Conservation (phyloP, 2,329 filamentous ascomycete genomes). For the Microdochium paspali region DNA sequence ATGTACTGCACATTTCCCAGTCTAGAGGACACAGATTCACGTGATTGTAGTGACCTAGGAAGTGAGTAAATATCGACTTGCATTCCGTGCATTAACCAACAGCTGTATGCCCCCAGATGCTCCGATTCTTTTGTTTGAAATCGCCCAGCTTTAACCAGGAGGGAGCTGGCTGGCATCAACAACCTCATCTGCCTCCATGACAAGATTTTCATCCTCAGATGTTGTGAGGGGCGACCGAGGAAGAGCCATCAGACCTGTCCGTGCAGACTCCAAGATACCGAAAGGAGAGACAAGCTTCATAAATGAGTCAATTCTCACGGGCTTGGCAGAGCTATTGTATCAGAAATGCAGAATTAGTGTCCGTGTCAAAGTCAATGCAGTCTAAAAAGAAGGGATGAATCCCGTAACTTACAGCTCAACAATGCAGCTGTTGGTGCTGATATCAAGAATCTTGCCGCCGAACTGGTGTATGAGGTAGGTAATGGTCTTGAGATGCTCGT, state of each 20-base stretch:
- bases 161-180: conserved; percentile 92
- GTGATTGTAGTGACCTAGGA: too few species aligned
- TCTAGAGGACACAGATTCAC: too few species aligned
- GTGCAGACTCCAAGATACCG: conserved; percentile 90
- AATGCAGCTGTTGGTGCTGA: conserved; percentile 97
- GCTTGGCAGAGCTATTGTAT: conserved; percentile 78
- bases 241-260: conserved; percentile 93
- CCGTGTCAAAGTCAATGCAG: neutral
- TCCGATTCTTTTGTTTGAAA: neutral
- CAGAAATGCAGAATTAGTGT: neutral
- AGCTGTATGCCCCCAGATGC: neutral
- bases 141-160: conserved; percentile 59
- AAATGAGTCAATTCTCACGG: conserved; percentile 88
- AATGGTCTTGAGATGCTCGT: conserved; percentile 92
- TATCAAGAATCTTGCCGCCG: conserved; percentile 93
- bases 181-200: conserved; percentile 86
- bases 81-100: neutral
- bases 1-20: too few species aligned
- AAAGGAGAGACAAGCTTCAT: conserved; percentile 92
- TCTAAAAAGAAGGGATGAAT: neutral
- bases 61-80: too few species aligned
- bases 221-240: conserved; percentile 83
- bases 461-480: conserved; percentile 97
- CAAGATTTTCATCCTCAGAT: conserved; percentile 52
- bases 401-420: conserved; percentile 93